A percentile compares a stretch with the other conserved stretches of the same genome.
These are phyloP conservation scores for Arthrobotrys entomopaga DNA, from an alignment of 2,329 filamentous ascomycete species.

Conservation along the genomic window DNA sequence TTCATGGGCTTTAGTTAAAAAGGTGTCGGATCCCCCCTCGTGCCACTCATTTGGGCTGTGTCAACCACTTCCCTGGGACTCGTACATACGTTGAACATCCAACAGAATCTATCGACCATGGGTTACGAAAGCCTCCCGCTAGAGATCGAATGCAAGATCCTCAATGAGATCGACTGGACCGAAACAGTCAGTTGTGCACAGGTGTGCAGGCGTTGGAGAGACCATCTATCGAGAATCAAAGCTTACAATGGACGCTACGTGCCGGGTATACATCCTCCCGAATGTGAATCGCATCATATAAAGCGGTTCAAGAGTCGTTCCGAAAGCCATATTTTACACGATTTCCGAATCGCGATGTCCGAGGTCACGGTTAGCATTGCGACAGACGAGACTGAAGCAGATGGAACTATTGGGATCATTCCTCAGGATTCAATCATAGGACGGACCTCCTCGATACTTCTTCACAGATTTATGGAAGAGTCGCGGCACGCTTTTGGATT, in stretches of 20 bases:
- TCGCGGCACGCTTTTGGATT: conserved; percentile 42
- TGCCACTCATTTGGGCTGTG: background rate
- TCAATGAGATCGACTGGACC: conserved; percentile 49
- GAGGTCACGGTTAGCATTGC: conserved; percentile 32
- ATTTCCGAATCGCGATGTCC: conserved; percentile 17
- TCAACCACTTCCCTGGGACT: background rate
- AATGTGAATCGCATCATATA: conserved; percentile 6
- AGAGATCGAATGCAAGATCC: conserved; percentile 50
- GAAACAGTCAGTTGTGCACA: conserved; percentile 35
- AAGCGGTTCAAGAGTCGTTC: conserved; percentile 25
- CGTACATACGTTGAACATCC: background rate
- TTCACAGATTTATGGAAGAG: conserved; percentile 48
- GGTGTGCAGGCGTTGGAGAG: conserved; percentile 44
- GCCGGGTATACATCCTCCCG: conserved; percentile 24
- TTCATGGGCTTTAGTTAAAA: conserved; percentile 10
- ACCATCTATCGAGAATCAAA: conserved; percentile 26
- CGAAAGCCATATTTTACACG: conserved; percentile 3
- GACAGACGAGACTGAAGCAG: conserved; percentile 10
- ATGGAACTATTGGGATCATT: conserved; percentile 17
- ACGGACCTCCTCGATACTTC: conserved; percentile 22
- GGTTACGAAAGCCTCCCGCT: conserved; percentile 49
- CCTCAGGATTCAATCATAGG: conserved; percentile 28
- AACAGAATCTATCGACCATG: conserved; percentile 16
- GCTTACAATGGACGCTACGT: conserved; percentile 32
- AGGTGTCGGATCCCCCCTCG: conserved; percentile 5